These are phyloP conservation scores for Waltergamsia citrina DNA, from an alignment of 2,329 filamentous ascomycete genomes.

Conservation along the genomic window DNA sequence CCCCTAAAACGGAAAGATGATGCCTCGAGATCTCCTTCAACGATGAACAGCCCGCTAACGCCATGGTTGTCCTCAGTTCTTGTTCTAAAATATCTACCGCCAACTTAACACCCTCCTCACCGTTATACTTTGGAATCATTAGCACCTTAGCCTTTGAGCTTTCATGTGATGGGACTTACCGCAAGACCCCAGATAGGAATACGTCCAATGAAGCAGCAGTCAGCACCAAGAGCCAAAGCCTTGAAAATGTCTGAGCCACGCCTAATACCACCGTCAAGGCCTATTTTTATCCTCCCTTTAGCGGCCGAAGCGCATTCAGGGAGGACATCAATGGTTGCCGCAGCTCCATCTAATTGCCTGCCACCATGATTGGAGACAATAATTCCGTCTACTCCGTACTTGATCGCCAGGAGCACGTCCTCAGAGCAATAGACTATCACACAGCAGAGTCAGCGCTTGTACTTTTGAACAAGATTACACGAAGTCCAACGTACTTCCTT, in stretches of 20 bases:
- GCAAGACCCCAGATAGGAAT: conserved; percentile 24
- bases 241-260: conserved; percentile 30
- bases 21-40: conserved; percentile 11
- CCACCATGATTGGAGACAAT: conserved; percentile 33
- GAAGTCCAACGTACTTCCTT: conserved; percentile 22
- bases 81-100: conserved; percentile 24
- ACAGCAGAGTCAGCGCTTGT: background rate
- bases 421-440: conserved; percentile 8
- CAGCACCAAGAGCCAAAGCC: conserved; percentile 27
- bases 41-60: conserved; percentile 10
- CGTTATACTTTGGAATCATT: conserved; percentile 13
- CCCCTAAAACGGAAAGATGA: conserved; percentile 9
- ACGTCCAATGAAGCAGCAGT: conserved; percentile 32
- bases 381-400: conserved; percentile 24
- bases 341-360: conserved; percentile 27
- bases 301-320: conserved; percentile 39
- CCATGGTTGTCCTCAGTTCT: conserved; percentile 15
- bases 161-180: conserved; percentile 6
- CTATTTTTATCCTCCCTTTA: conserved; percentile 21
- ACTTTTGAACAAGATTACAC: background rate
- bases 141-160: background rate
- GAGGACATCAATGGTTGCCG: conserved; percentile 43
- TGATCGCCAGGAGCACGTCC: conserved; percentile 10
- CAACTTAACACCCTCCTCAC: conserved; percentile 16
- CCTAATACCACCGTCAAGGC: conserved; percentile 34